A percentile compares a stretch with the other conserved stretches of the same genome.
These are phyloP conservation scores for Neofusicoccum cordaticola DNA, from an alignment of 2,329 filamentous ascomycete species.

Conservation along the genomic window DNA sequence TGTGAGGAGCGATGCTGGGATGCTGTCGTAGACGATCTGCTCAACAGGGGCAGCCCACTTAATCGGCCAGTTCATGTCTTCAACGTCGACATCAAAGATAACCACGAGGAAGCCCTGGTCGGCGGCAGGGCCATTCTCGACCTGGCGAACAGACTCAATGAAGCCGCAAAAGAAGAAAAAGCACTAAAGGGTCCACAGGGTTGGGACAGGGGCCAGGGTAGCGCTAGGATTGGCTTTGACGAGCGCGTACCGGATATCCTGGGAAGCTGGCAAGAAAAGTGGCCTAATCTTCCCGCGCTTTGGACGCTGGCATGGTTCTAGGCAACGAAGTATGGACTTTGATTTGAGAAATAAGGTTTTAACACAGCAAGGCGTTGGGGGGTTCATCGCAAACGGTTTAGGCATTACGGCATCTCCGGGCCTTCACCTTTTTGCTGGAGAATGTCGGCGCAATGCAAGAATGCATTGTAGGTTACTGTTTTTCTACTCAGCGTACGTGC, in stretches of 20 bases:
- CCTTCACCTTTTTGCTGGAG: too few relatives aligned
- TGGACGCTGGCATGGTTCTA: conserved; percentile 97
- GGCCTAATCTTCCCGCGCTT: conserved; percentile 84
- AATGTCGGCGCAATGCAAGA: too few relatives aligned
- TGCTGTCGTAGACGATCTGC: conserved; percentile 89
- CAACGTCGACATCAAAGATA: conserved; percentile 97
- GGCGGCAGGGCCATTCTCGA: conserved; percentile 91
- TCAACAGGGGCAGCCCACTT: conserved; percentile 78
- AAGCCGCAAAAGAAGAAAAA: conserved; percentile 74
- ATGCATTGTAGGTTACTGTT: too few relatives aligned
- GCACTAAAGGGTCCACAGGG: conserved; percentile 60
- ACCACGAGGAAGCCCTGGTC: conserved; percentile 91
- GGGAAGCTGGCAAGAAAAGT: conserved; percentile 89
- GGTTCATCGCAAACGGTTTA: not conserved
- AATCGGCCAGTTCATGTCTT: conserved; percentile 96
- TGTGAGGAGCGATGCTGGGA: conserved; percentile 99
- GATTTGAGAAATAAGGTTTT: not conserved
- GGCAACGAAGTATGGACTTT: not conserved
- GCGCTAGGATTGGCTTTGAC: conserved; percentile 76
- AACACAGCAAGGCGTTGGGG: not conserved
- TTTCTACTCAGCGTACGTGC: too few relatives aligned
- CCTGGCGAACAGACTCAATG: conserved; percentile 80
- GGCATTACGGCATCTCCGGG: too few relatives aligned
- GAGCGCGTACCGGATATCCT: conserved; percentile 90
- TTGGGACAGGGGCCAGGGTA: conserved; percentile 62